These are phyloP conservation scores for Verticillium zaregamsianum DNA, from an alignment of 2,329 filamentous ascomycete species.

Conservation along the genomic window DNA sequence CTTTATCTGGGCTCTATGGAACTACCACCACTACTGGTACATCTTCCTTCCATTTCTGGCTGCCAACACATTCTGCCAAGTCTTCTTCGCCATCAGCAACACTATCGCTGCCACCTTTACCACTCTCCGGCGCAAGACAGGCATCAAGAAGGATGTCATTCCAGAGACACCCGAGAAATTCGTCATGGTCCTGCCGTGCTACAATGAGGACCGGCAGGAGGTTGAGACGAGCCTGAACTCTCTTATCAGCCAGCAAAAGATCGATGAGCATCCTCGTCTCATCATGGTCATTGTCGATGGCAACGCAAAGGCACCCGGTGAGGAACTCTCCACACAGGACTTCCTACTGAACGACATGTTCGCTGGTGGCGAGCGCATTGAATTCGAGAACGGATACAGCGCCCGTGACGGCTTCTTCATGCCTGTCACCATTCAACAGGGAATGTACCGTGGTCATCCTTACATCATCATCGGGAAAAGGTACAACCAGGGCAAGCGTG, in stretches of 20 bases:
- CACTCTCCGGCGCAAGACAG: conserved; percentile 22
- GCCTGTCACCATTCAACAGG: conserved; percentile 38
- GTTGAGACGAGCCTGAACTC: conserved; percentile 40
- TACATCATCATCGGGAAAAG: conserved; percentile 44
- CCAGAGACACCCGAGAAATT: conserved; percentile 33
- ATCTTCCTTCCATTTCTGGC: conserved; percentile 40
- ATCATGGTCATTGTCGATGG: conserved; percentile 48
- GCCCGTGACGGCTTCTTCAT: conserved; percentile 41
- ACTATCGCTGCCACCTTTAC: conserved; percentile 25
- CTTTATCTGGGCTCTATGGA: conserved; percentile 30
- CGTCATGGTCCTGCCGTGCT: conserved; percentile 43
- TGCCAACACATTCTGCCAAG: conserved; percentile 38
- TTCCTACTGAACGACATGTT: conserved; percentile 44
- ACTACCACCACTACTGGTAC: conserved; percentile 35
- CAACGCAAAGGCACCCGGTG: conserved; percentile 39
- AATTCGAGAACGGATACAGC: conserved; percentile 38
- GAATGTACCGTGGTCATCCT: conserved; percentile 39
- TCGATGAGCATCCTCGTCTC: conserved; percentile 34
- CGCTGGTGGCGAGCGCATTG: conserved; percentile 23
- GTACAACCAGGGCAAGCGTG: conserved; percentile 45
- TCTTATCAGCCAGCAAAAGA: conserved; percentile 36
- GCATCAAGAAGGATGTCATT: conserved; percentile 22
- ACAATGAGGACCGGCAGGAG: conserved; percentile 43
- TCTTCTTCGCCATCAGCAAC: conserved; percentile 35
- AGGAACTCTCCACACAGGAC: conserved; percentile 42